Base-by-base conservation (phyloP, 2,329 filamentous ascomycete genomes). In the Bipolaris sorokiniana region DNA sequence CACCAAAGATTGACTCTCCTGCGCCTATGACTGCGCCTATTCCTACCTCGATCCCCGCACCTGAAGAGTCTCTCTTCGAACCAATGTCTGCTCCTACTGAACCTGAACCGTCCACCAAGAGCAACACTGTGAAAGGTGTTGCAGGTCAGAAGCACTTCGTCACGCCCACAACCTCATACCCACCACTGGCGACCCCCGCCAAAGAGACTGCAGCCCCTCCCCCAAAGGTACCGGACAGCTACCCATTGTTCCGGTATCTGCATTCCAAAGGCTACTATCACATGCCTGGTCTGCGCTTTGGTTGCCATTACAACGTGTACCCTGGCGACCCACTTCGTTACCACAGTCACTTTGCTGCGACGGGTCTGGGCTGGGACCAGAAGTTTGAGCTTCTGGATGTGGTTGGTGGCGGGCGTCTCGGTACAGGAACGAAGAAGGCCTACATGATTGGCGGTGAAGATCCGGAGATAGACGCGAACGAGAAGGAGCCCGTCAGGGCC, bases 401-500 rank as follows among this genome's bases (percentile, higher is more conserved):
- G 13, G 89, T 98, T 15, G 90, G 88, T 18, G 92, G 92, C 7
- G 95, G 95, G 5, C 84, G 95, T 65, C 77, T 99, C 61, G 95
- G 93, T 0, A 98, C 95, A 2, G 91, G 91, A 48, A 95, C 98
- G 18, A 99, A 99, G 82, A 99, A 99, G 78, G 91, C 91, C 0
- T 97, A 92, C 69, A 79, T 99, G 51, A 84, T 99, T 55, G 94
- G 93, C 6, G 92, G 91, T 0, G 82, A 85, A 66, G 73, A 71
- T 40, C 56, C 23, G 4, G 58, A 59, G 28, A 55, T 51, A 18
- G 53, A 53, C 42, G 50, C 74, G 7, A 69, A 73, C 1, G 72
- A 69, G 37, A 75, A 80, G 33, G 74, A 71, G 22, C 61, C 75
- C 49, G 77, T 94, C 20, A 84, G 90, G 64, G 86, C 90, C 0